A percentile compares a stretch with the other conserved stretches of the same genome.
Conservation (phyloP, 768 basidiomycete genomes). For the Stropharia rugosoannulata region DNA sequence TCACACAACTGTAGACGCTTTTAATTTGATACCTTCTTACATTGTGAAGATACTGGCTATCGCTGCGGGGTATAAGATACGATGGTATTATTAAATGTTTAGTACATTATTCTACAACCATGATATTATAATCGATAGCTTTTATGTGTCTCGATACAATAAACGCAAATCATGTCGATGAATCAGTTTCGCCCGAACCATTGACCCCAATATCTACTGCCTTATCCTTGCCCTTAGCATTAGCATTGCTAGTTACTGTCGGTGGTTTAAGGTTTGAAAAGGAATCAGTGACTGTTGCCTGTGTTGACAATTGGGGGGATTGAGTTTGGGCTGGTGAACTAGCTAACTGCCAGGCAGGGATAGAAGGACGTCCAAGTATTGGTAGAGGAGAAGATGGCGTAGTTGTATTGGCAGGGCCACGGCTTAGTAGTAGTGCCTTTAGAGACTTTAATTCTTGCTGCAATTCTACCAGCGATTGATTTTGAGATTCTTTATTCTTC, state of each 20-base stretch:
- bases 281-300: constrained; percentile 15
- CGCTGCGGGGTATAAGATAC: too few relatives aligned
- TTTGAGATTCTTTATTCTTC: constrained; percentile 85
- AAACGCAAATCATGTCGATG: not conserved
- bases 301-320: constrained; percentile 8
- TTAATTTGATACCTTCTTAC: too few relatives aligned
- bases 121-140: too few relatives aligned
- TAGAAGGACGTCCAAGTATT: constrained; percentile 61
- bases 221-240: constrained; percentile 57
- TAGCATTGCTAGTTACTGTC: constrained; percentile 7
- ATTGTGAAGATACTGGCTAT: too few relatives aligned
- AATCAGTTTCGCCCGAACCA: not conserved
- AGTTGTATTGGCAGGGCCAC: constrained; percentile 52
- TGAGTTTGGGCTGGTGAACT: constrained; percentile 17
- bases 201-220: constrained; percentile 35
- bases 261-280: constrained; percentile 16
- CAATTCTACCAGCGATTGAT: constrained; percentile 79
- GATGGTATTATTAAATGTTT: too few relatives aligned
- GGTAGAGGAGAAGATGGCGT: constrained; percentile 53
- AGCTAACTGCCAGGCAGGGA: constrained; percentile 91
- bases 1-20: too few relatives aligned
- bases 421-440: constrained; percentile 82
- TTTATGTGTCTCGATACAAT: too few relatives aligned
- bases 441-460: constrained; percentile 94
- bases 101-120: too few relatives aligned